phyloP scores from a whole-genome alignment of 768 basidiomycete species.

The Lentinula sp. region DNA sequence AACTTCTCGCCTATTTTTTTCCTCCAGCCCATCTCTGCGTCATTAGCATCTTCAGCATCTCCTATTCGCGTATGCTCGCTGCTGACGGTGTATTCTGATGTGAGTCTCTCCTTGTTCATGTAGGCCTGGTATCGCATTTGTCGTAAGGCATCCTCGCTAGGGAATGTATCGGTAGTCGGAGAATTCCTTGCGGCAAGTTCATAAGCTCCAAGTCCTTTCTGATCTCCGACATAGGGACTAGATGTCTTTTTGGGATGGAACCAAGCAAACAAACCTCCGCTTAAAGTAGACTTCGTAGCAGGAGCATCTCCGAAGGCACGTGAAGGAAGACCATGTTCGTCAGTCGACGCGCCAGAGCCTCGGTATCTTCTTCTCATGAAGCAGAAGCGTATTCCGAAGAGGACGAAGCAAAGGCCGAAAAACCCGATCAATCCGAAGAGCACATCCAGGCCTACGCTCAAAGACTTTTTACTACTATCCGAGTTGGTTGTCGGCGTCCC shows the following conservation, averaged over 20 bases:
- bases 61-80: conserved; percentile 22
- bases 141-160: conserved; percentile 34
- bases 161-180: conserved; percentile 14
- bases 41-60: conserved; percentile 8
- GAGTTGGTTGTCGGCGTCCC: conserved; percentile 7
- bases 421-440: conserved; percentile 55
- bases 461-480: conserved; percentile 24
- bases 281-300: background rate
- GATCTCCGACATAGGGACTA: background rate
- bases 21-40: conserved; percentile 9
- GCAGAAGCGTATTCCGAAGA: conserved; percentile 54
- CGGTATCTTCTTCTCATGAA: conserved; percentile 32
- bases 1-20: background rate
- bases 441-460: conserved; percentile 58
- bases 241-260: background rate
- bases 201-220: conserved; percentile 22
- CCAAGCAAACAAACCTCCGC: conserved; percentile 1
- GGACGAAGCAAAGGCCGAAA: conserved; percentile 44
- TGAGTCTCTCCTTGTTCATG: conserved; percentile 26
- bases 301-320: conserved; percentile 8
- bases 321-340: background rate
- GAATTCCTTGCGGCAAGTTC: conserved; percentile 25
- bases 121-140: conserved; percentile 32
- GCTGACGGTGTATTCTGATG: conserved; percentile 26
- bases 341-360: conserved; percentile 9